Base-by-base conservation (phyloP, 306 rosid genomes). In the Acmispon strigosus region DNA sequence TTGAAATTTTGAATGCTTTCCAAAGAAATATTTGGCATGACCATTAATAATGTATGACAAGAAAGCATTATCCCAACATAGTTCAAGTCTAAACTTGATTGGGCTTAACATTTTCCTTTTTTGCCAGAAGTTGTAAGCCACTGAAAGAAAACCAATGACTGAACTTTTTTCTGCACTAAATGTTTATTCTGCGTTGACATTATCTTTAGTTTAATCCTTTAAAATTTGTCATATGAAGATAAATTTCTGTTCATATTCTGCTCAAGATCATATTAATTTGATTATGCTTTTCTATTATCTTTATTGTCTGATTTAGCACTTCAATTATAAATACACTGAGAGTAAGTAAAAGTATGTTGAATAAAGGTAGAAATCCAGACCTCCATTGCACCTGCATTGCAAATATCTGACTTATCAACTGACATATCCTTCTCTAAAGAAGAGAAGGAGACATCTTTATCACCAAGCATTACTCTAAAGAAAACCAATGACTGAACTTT, bases 361-460 rank as follows among this genome's bases (percentile, higher is more conserved):
- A 16, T 24, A 43, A 52, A 61, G 72, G 60, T 55, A 66, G 54
- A 16, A 9, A 56, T 72, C 64, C 86, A 69, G 66, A 90, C 85
- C 93, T 85, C 90, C 77, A 72, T 78, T 66, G 75, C 66, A 69
- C 80, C 76, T 81, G 81, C 61, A 62, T 56, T 77, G 55, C 34
- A 49, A 36, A 80, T 77, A 56, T 88, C 90, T 19, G 82, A 81
- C 77, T 82, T 82, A 58, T 79, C 85, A 16, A 78, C 69, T 7
- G 84, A 85, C 76, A 79, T 64, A 77, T 83, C 86, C 84, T 85
- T 85, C 63, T 77, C 85, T 15, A 82, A 36, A 2, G 87, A 86
- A 73, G 86, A 79, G 86, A 61, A 79, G 5, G 87, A 82, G 51
- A 71, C 44, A 52, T 87, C 90, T 68, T 84, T 79, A 60, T 73